Conservation (phyloP, 176 grass and related monocot genomes). For the Carex pumila region DNA sequence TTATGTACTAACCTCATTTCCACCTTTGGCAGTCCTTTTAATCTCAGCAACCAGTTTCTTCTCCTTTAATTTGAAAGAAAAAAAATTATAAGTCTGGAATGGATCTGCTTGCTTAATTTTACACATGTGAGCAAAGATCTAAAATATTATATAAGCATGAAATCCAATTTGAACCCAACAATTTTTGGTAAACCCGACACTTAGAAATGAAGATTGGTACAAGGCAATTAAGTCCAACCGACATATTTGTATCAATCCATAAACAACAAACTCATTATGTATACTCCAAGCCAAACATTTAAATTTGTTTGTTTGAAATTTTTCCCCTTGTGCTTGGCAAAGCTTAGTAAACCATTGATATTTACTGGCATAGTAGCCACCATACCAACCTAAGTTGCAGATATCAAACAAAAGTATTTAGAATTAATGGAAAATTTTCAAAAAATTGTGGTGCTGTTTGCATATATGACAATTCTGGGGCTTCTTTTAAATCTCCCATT, state of each 20-base stretch:
- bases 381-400: neutral
- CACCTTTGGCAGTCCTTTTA: slow-evolving; percentile 96
- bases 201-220: neutral
- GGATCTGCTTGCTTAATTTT: neutral
- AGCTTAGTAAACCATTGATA: neutral
- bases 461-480: neutral
- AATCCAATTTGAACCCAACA: neutral
- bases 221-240: neutral
- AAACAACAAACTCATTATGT: neutral
- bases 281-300: neutral
- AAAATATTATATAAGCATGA: neutral
- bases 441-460: neutral
- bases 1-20: slow-evolving; percentile 63
- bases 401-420: neutral
- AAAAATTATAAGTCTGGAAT: neutral
- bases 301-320: neutral
- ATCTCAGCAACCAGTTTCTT: slow-evolving; percentile 90
- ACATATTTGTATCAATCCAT: neutral
- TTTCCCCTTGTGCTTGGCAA: neutral
- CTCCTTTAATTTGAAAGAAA: slow-evolving; percentile 49
- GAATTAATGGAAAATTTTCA: neutral
- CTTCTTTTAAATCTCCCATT: neutral
- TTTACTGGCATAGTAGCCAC: neutral
- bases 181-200: neutral
- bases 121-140: neutral